phyloP scores from a whole-genome alignment of 2,329 filamentous ascomycete genomes.

The Ophiocordyceps camponoti-leonardi region DNA sequence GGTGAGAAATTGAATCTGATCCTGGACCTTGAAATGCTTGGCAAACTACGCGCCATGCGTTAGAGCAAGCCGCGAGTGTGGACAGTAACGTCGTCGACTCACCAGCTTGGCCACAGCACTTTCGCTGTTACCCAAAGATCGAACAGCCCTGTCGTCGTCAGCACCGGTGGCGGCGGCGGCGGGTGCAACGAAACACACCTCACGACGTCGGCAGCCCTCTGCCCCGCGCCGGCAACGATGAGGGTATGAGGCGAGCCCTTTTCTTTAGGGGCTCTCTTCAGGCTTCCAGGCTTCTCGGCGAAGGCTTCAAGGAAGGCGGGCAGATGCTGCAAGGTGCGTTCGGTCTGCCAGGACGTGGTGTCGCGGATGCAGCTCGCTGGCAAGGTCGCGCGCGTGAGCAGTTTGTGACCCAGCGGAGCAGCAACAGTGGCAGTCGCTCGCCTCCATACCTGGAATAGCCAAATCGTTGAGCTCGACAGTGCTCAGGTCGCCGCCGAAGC shows the following conservation, averaged over 20 bases:
- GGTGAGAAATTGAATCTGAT: constrained; percentile 63
- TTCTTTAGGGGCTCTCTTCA: constrained; percentile 48
- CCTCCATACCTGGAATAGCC: constrained; percentile 48
- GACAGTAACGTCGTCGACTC: constrained; percentile 6
- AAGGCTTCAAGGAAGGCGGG: constrained; percentile 62
- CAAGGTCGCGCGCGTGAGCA: constrained; percentile 1
- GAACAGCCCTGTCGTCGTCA: constrained; percentile 36
- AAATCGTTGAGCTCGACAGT: constrained; percentile 71
- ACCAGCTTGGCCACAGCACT: constrained; percentile 67
- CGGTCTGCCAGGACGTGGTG: constrained; percentile 55
- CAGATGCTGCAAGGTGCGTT: constrained; percentile 54
- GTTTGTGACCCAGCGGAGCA: background rate
- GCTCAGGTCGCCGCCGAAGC: constrained; percentile 68
- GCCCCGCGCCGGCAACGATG: constrained; percentile 67
- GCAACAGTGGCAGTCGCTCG: background rate
- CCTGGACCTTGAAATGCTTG: constrained; percentile 91
- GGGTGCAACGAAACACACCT: constrained; percentile 26
- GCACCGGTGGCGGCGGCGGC: background rate
- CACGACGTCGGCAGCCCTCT: constrained; percentile 72
- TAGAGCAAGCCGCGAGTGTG: constrained; percentile 1
- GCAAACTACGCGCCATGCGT: constrained; percentile 46
- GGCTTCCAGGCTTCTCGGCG: constrained; percentile 34
- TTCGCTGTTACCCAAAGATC: constrained; percentile 65
- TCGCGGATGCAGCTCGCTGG: constrained; percentile 60
- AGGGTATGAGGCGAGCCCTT: constrained; percentile 71